Conservation (phyloP, 495 filamentous ascomycete genomes). For the Penicillium salamii region DNA sequence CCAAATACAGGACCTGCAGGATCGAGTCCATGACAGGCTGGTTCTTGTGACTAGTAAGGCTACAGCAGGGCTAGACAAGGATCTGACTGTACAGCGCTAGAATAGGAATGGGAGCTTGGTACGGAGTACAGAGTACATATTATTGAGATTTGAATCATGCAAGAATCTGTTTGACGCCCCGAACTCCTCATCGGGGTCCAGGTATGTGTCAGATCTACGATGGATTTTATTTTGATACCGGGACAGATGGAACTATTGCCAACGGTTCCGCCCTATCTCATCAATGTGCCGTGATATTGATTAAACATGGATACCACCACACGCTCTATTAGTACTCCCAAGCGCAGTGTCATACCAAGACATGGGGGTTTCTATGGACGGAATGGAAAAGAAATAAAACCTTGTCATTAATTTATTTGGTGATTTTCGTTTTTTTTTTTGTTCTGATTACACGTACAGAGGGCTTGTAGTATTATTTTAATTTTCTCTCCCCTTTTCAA, state of each 20-base stretch:
- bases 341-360: not conserved
- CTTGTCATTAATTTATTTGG: not conserved
- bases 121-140: no score
- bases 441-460: not conserved
- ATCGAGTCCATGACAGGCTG: not conserved
- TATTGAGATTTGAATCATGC: conserved; percentile 5
- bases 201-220: conserved; percentile 22
- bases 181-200: conserved; percentile 27
- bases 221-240: conserved; percentile 4
- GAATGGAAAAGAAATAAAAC: not conserved
- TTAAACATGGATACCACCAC: not conserved
- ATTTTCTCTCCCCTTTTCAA: not conserved
- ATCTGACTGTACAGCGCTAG: conserved; percentile 7
- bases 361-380: not conserved
- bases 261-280: conserved; percentile 14
- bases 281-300: not conserved
- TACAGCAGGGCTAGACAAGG: not conserved
- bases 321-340: not conserved
- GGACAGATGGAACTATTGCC: conserved; percentile 13
- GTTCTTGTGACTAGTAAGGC: not conserved
- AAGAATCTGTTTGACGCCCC: conserved; percentile 3
- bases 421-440: not conserved
- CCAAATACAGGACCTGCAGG: conserved; percentile 2
- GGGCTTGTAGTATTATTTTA: no score
- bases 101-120: conserved; percentile 11